Evolutionary conservation across 176 grass and related monocot genomes (phyloP).

Genomic region (Chloris gayana): DNA sequence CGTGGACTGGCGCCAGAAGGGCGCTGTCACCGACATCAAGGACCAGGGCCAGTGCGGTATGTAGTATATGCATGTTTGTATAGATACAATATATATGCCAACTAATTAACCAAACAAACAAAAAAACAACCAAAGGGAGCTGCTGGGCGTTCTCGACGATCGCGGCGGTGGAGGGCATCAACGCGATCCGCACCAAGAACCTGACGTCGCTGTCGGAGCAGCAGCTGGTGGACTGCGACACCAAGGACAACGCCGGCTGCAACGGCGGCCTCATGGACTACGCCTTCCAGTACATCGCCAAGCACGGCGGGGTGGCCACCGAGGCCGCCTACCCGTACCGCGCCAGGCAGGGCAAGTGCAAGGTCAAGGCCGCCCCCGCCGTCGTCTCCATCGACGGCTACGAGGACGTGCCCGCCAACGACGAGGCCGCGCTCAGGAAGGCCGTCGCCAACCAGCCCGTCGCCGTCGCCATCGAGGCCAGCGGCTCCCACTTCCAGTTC

Average conservation of each 20-base stretch:
- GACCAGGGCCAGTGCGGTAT: slow-evolving; percentile 74
- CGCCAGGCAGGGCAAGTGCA: slow-evolving; percentile 33
- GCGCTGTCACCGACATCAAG: slow-evolving; percentile 66
- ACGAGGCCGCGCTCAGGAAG: slow-evolving; percentile 51
- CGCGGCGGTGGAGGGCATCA: slow-evolving; percentile 67
- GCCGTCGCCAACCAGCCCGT: slow-evolving; percentile 65
- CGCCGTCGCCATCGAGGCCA: slow-evolving; percentile 58
- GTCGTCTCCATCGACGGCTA: slow-evolving; percentile 52
- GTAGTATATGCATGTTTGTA: background rate
- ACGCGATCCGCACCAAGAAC: slow-evolving; percentile 55
- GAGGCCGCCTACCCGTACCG: slow-evolving; percentile 53
- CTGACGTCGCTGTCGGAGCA: slow-evolving; percentile 68
- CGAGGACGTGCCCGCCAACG: slow-evolving; percentile 51
- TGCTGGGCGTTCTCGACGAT: slow-evolving; percentile 78
- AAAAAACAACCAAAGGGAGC: slow-evolving; percentile 29
- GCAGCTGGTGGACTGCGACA: slow-evolving; percentile 79
- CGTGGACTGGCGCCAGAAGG: slow-evolving; percentile 74
- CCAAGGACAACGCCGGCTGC: slow-evolving; percentile 50
- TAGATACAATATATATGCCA: no score
- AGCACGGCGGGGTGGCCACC: slow-evolving; percentile 47
- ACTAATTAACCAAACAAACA: no score
- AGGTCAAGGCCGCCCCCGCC: background rate
- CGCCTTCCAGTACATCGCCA: slow-evolving; percentile 65
- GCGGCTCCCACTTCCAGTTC: slow-evolving; percentile 59
- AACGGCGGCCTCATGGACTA: slow-evolving; percentile 71